These are phyloP conservation scores for Alternaria ventricosa DNA, from an alignment of 2,329 filamentous ascomycete genomes.

Conservation along the genomic window DNA sequence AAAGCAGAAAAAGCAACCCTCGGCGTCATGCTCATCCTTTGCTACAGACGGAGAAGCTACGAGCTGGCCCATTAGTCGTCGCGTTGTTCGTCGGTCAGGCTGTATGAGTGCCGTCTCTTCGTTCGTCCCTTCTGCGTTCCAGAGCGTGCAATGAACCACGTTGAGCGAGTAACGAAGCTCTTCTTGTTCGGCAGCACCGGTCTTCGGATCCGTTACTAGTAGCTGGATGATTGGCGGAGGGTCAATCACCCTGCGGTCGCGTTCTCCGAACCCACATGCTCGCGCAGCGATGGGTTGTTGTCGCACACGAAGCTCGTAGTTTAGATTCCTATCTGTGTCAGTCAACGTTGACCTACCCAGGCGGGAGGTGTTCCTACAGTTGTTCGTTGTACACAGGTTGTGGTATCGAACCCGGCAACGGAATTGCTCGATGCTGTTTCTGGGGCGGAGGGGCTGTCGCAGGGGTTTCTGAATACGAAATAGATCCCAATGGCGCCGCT, in stretches of 20 bases:
- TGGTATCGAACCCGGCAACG: constrained; percentile 47
- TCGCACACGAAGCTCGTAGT: constrained; percentile 66
- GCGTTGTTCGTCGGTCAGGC: constrained; percentile 73
- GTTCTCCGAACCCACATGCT: constrained; percentile 82
- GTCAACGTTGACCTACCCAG: constrained; percentile 23
- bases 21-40: constrained; percentile 72
- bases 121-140: constrained; percentile 69
- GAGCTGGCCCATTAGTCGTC: constrained; percentile 79
- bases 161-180: constrained; percentile 71
- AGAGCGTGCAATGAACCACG: constrained; percentile 79
- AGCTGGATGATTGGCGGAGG: constrained; percentile 84
- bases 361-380: constrained; percentile 41
- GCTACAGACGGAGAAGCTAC: constrained; percentile 80
- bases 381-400: constrained; percentile 49
- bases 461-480: constrained; percentile 43
- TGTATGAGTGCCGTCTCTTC: constrained; percentile 74
- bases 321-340: constrained; percentile 43
- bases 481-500: constrained; percentile 38
- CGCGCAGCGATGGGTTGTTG: constrained; percentile 81
- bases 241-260: constrained; percentile 81
- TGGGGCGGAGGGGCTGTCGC: constrained; percentile 37
- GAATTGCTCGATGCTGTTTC: constrained; percentile 38
- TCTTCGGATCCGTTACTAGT: constrained; percentile 65
- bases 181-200: constrained; percentile 57
- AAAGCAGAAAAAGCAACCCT: constrained; percentile 87